Evolutionary conservation across 169 alveolate genomes (phyloP), one percentile per base, ranked within the genome.

Genomic region (Plasmodium gonderi): DNA sequence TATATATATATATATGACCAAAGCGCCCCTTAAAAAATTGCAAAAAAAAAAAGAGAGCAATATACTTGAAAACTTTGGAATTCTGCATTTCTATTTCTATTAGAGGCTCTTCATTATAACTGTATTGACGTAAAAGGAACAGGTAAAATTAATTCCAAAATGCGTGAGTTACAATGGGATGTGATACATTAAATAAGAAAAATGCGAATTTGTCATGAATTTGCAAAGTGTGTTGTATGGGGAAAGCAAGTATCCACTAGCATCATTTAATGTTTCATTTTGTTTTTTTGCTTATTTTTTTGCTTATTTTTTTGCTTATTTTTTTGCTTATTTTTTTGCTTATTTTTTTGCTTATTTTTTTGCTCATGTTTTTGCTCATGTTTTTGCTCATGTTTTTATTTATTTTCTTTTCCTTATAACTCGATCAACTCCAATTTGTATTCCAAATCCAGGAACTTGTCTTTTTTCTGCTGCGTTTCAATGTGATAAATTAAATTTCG

Each of bases 71-170:
- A 33, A 85, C 69, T 74, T 85, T 85, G 69, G 87, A 74, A 36
- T 85, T 85, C 45, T 74, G 92, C 92, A 85, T 85, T 74, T 85
- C 92, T 14, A 85, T 85, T 85, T 85, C 92, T 74, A 85, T 85
- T 31, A 85, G 49, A 23, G 92, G 92, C 29, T 85, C 92, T 38
- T 85, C 92, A 74, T 85, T 85, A 54, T 85, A 85, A 47, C 92
- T 85, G 78, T 14, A 65, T 67, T 23, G 31, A 47, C 23, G 26
- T 51, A 49, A 36, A 26, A 72, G 54, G 54, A 51, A 36, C 8
- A 83, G 42, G 38, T 7, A 82, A 44, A 81, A 42, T 29, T 12
- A 49, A 45, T 1, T 8, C 33, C 4, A 68, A 68, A 81, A 8
- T 36, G 20, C 38, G 45, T 6, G 69, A 54, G 8, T 12, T 54